Evolutionary conservation across 2,329 filamentous ascomycete genomes (phyloP).

Genomic region (Paracoccidioides lutzii): DNA sequence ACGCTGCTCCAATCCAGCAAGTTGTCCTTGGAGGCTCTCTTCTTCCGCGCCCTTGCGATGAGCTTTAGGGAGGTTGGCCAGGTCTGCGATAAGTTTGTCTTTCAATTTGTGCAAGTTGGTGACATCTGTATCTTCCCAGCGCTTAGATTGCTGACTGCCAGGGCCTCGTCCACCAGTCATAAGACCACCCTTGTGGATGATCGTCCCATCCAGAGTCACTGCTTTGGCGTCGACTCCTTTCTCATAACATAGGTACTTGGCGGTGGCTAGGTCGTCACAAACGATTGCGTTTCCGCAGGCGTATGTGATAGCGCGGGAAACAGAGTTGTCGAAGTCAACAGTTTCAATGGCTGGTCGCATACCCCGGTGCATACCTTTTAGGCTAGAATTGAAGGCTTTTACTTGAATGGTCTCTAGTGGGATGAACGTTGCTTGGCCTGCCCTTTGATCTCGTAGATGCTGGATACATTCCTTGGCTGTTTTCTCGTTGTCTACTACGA

Average conservation of each 20-base stretch:
- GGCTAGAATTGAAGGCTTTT: conserved; percentile 72
- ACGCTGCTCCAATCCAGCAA: conserved; percentile 66
- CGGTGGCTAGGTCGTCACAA: conserved; percentile 74
- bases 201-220: conserved; percentile 85
- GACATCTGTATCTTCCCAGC: conserved; percentile 82
- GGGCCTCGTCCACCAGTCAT: conserved; percentile 91
- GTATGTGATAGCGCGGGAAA: conserved; percentile 87
- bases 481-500: conserved; percentile 91
- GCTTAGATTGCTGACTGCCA: conserved; percentile 60
- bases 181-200: conserved; percentile 90
- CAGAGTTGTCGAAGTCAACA: conserved; percentile 77
- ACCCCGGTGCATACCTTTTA: conserved; percentile 78
- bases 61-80: conserved; percentile 65
- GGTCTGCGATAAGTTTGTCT: conserved; percentile 62
- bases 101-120: conserved; percentile 68
- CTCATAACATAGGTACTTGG: conserved; percentile 80
- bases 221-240: conserved; percentile 80
- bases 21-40: conserved; percentile 65
- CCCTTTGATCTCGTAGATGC: conserved; percentile 81
- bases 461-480: conserved; percentile 88
- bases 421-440: conserved; percentile 82
- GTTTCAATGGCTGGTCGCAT: conserved; percentile 86
- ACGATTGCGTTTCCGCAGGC: conserved; percentile 92
- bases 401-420: conserved; percentile 96
- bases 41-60: conserved; percentile 66